Conservation (phyloP, 129 eudicot genomes). For the Arctium minus region DNA sequence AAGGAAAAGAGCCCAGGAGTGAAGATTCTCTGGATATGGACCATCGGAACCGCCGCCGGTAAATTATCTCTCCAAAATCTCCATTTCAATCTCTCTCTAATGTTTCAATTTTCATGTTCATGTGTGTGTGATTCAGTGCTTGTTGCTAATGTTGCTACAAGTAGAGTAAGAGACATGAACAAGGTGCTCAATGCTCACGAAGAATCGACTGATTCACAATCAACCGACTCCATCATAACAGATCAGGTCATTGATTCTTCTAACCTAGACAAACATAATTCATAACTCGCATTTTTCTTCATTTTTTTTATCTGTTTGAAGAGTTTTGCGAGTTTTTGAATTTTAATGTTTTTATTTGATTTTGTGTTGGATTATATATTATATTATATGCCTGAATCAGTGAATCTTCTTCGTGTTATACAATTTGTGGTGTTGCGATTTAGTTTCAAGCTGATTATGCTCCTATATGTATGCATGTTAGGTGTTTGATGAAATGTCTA, state of each 20-base stretch:
- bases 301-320: not conserved
- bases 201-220: not conserved
- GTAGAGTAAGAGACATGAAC: slow-evolving; percentile 51
- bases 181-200: slow-evolving; percentile 33
- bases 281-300: not conserved
- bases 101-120: too few species aligned
- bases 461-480: not conserved
- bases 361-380: not conserved
- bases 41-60: slow-evolving; percentile 81
- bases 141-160: slow-evolving; percentile 51
- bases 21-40: slow-evolving; percentile 80
- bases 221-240: not conserved
- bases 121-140: slow-evolving; percentile 33
- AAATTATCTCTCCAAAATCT: not conserved
- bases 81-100: not conserved
- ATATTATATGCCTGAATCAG: not conserved
- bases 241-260: slow-evolving; percentile 28
- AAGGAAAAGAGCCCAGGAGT: slow-evolving; percentile 76
- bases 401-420: not conserved
- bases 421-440: not conserved
- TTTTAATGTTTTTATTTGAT: not conserved
- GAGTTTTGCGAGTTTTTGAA: not conserved
- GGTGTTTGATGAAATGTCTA: slow-evolving; percentile 28
- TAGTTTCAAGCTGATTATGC: not conserved
- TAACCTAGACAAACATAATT: slow-evolving; percentile 6